Evolutionary conservation across 2,329 filamentous ascomycete species (phyloP), one percentile per base, ranked within the genome.

Genomic region (Aureobasidium sp.): DNA sequence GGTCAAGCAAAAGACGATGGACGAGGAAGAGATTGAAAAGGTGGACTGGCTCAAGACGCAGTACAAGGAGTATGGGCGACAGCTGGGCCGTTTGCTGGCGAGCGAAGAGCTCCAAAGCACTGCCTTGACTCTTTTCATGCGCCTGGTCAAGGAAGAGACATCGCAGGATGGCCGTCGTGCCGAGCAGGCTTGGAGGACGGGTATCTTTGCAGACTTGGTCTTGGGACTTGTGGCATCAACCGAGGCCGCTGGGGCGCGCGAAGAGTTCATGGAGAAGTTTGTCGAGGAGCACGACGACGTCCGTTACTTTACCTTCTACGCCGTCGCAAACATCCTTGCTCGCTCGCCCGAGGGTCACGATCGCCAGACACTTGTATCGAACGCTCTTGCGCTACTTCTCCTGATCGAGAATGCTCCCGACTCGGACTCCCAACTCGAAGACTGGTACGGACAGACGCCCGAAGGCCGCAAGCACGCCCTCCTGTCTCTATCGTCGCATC

Each of bases 251-350:
- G 79, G 81, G 37, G 77, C 86, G n/a, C 81, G 85, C 54, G 79
- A 84, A 49, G 85, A 90, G 60, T 96, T 93, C 65, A 78, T 87
- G 27, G 82, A 89, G 61, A 90, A 90, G 65, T 96, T 85, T 70
- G 79, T 91, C 53, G 85, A 89, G 70, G 80, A 87, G 71, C 91
- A 86, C 70, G 88, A 94, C 68, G 94, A 97, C 72, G 80, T 96
- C 62, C 82, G 90, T 64, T 95, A 87, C 72, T 90, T 88, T 72
- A 90, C 90, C 0, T 89, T 95, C 69, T 81, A 85, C 67, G 82
- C 83, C 15, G 77, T 95, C 66, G 83, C 83, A 38, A 60, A 60
- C 31, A 60, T 60, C 19, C 49, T 60, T 1, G n/a, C 47, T 29
- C 58, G 58, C 29, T 35, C 47, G 7, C 55, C 55, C n/a, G 31